Conservation (phyloP, 1,284 basidiomycete genomes). For the Agaricales sp. region DNA sequence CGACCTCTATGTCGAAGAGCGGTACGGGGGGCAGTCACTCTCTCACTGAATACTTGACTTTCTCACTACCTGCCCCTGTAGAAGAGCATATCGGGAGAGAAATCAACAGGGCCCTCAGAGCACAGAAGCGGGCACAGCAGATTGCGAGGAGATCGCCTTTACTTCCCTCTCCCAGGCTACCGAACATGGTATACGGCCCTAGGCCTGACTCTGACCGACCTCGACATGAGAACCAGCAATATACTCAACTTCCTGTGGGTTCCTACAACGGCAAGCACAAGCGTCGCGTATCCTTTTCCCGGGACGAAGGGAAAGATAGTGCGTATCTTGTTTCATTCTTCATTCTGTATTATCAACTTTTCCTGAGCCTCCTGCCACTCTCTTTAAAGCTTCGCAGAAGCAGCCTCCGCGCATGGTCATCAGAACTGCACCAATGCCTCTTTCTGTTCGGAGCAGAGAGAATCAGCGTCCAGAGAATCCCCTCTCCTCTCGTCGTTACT, state of each 20-base stretch:
- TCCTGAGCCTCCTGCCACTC: neutral
- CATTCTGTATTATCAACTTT: too few species aligned
- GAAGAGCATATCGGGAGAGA: conserved; percentile 13
- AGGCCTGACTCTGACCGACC: neutral
- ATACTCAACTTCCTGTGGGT: too few species aligned
- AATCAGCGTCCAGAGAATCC: neutral
- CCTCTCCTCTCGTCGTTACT: neutral
- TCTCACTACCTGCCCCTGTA: conserved; percentile 1
- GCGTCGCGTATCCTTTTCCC: too few species aligned
- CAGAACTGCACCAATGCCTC: too few species aligned
- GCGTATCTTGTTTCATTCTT: too few species aligned
- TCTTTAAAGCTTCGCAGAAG: neutral
- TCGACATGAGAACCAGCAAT: too few species aligned
- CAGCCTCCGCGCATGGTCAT: neutral
- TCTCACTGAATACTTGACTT: neutral
- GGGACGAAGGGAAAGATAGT: too few species aligned
- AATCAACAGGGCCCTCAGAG: conserved; percentile 10
- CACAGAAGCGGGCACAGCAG: conserved; percentile 10
- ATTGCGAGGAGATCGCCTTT: conserved; percentile 7
- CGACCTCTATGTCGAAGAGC: conserved; percentile 3
- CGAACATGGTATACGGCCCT: neutral
- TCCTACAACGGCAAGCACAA: too few species aligned
- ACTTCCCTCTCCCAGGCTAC: conserved; percentile 6
- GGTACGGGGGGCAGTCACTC: neutral
- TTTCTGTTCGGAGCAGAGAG: too few species aligned